Base-by-base conservation (phyloP, 73 alveolate genomes). In the Paramecium bursaria region DNA sequence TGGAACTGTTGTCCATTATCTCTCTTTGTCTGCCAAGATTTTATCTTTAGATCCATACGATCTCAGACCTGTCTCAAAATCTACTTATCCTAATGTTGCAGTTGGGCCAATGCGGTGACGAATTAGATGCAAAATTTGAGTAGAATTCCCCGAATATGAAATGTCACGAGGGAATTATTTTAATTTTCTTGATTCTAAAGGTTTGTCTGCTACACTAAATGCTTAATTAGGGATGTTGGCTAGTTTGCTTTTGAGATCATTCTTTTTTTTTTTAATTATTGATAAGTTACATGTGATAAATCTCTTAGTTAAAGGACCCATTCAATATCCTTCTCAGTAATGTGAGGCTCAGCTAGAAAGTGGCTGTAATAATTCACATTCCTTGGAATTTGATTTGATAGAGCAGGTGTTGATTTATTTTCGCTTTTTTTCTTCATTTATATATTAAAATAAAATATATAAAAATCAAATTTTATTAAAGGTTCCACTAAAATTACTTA, bases 321-420 rank as follows among this genome's bases (percentile, higher is more conserved):
- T 30, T 75, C 88, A 51, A 75, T 75, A 33, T 75, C 88, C 26
- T 75, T 50, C 46, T 75, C 88, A 49, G 88, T 75, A 47, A 75
- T 75, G 33, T 75, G 50, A 10, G 73, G 77, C 33, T 75, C 77
- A 9, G 15, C 74, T 29, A 75, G 25, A 21, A 75, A 75, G 26
- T 75, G 88, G 42, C 77, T 50, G 46, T 75, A 75, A 35, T 55
- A 50, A 42, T 75, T 75, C 13, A 75, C 88, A 51, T 75, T 75
- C 22, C 88, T 49, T 7, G 88, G 88, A 14, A 75, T 75, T n/a
- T n/a, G n/a, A n/a, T n/a, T n/a, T n/a, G n/a, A n/a, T n/a, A n/a
- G n/a, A n/a, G n/a, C n/a, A n/a, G n/a, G n/a, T n/a, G n/a, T n/a
- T n/a, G n/a, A n/a, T n/a, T n/a, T n/a, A n/a, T n/a, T n/a, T n/a